Conservation (phyloP, 2,329 filamentous ascomycete species). For the Hymenoscyphus scutula region DNA sequence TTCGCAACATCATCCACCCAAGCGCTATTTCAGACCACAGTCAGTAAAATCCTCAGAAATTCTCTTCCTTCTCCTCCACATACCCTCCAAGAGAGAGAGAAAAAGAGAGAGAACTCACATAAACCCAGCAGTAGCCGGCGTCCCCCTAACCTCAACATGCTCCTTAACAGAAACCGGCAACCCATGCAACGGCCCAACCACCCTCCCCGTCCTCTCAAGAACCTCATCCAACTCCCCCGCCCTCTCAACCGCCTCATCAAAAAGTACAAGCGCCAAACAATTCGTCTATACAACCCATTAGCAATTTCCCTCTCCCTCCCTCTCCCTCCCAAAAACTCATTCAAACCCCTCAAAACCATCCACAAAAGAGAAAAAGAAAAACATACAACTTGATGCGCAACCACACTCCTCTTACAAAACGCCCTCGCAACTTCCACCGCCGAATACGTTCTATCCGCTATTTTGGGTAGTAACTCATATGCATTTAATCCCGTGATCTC, state of each 20-base stretch:
- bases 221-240: slow-evolving; percentile 19
- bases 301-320: too few species aligned
- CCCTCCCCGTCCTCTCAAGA: slow-evolving; percentile 29
- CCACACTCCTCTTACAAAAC: slow-evolving; percentile 51
- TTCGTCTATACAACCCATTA: slow-evolving; percentile 20
- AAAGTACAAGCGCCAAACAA: slow-evolving; percentile 25
- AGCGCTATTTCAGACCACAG: too few species aligned
- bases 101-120: neutral
- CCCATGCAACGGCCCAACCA: slow-evolving; percentile 59
- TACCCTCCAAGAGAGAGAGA: too few species aligned
- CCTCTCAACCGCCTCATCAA: slow-evolving; percentile 15
- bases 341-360: too few species aligned
- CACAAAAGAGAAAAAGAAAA: too few species aligned
- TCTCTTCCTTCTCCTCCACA: too few species aligned
- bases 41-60: too few species aligned
- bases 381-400: slow-evolving; percentile 49
- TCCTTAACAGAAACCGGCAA: slow-evolving; percentile 48
- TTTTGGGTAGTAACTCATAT: slow-evolving; percentile 30
- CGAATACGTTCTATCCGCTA: slow-evolving; percentile 40
- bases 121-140: slow-evolving; percentile 10
- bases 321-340: too few species aligned
- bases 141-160: slow-evolving; percentile 15
- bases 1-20: slow-evolving; percentile 16
- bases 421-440: slow-evolving; percentile 48
- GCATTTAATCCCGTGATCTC: slow-evolving; percentile 44